phyloP scores from a whole-genome alignment of 2,329 filamentous ascomycete genomes.

The Diaporthe capsici region DNA sequence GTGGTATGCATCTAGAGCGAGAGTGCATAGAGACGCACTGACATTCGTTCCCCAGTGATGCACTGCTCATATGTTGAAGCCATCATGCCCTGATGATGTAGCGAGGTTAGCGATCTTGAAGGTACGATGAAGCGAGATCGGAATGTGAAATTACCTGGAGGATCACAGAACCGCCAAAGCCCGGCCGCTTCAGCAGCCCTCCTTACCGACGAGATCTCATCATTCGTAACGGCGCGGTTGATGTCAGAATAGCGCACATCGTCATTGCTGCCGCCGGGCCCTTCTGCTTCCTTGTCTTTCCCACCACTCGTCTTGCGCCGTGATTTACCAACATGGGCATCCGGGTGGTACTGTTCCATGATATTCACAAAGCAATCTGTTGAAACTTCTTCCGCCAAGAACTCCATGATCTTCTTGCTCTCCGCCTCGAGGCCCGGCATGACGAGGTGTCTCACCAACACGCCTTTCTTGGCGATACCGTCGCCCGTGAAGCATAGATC shows the following conservation, averaged over 20 bases:
- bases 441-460: constrained; percentile 84
- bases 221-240: constrained; percentile 76
- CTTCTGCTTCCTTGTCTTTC: constrained; percentile 47
- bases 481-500: constrained; percentile 87
- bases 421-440: constrained; percentile 87
- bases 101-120: neutral
- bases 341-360: constrained; percentile 90
- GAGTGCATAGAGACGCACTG: neutral
- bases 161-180: constrained; percentile 84
- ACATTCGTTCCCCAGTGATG: too few species aligned
- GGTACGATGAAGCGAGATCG: neutral
- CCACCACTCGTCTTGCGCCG: constrained; percentile 54
- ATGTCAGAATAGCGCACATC: constrained; percentile 81
- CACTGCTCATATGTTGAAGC: constrained; percentile 61
- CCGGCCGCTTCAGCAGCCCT: constrained; percentile 79
- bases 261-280: constrained; percentile 48
- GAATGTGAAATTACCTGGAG: constrained; percentile 50
- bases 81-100: constrained; percentile 55
- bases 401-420: constrained; percentile 80
- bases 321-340: constrained; percentile 84
- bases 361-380: constrained; percentile 85
- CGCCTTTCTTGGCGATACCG: constrained; percentile 82
- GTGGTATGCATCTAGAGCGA: neutral
- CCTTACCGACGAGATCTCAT: constrained; percentile 77
- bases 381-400: constrained; percentile 80